A percentile compares a stretch with the other conserved stretches of the same genome.
These are phyloP conservation scores for Coleophoma eucalyptorum DNA, from an alignment of 2,329 filamentous ascomycete species.

Conservation along the genomic window DNA sequence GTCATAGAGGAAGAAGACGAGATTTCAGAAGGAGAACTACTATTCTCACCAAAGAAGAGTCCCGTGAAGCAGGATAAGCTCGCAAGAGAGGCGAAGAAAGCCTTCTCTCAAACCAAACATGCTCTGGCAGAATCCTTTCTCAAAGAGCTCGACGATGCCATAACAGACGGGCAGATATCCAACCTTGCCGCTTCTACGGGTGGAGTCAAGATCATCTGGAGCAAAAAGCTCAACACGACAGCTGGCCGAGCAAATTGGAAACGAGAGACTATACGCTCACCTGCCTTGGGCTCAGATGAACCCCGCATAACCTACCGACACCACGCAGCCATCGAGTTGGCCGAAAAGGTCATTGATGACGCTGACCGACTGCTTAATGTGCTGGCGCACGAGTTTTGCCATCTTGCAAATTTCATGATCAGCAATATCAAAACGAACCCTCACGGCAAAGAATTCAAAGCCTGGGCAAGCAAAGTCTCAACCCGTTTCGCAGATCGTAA, in stretches of 20 bases:
- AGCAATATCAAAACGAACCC: conserved; percentile 70
- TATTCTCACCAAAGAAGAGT: conserved; percentile 23
- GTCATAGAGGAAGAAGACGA: neutral
- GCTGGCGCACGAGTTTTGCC: conserved; percentile 95
- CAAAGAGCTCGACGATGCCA: conserved; percentile 59
- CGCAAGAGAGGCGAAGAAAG: conserved; percentile 45
- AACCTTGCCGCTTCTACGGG: conserved; percentile 59
- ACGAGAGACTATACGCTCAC: conserved; percentile 46
- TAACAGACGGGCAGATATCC: conserved; percentile 58
- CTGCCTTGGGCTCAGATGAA: conserved; percentile 7
- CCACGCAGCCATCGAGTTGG: conserved; percentile 78
- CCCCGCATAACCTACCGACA: conserved; percentile 38
- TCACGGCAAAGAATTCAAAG: conserved; percentile 81
- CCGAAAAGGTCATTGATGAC: conserved; percentile 80
- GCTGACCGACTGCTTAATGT: conserved; percentile 79
- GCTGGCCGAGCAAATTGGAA: conserved; percentile 74
- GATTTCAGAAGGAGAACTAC: conserved; percentile 1
- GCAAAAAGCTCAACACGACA: conserved; percentile 74
- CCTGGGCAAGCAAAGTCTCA: conserved; percentile 59
- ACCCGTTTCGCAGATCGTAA: conserved; percentile 54
- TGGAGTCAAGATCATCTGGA: conserved; percentile 70
- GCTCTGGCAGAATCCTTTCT: conserved; percentile 62
- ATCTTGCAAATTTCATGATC: conserved; percentile 89
- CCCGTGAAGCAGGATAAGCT: conserved; percentile 29
- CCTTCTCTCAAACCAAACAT: conserved; percentile 60